Evolutionary conservation across 2,329 filamentous ascomycete genomes (phyloP), one percentile per base, ranked within the genome.

Genomic region (Pestalotiopsis sp.): DNA sequence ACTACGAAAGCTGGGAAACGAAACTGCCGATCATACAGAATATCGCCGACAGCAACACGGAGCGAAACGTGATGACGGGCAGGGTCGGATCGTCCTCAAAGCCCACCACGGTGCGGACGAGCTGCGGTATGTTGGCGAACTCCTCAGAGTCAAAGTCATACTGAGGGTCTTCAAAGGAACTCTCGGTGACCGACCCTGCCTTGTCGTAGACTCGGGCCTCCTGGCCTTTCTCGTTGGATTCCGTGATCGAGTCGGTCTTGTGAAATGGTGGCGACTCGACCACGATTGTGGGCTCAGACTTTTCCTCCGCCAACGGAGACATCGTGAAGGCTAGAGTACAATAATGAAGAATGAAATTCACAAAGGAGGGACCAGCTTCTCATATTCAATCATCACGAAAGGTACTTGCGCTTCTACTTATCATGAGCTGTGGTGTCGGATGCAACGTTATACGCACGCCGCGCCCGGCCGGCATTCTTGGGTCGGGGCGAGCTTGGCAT

Each of bases 21-120:
- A 90, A 87, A 2, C 87, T 87, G 2, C 87, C 88, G 0, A 87
- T 87, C 0, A 84, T 81, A 59, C 89, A 83, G 72, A 89, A 89
- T 20, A 90, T 69, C 67, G 87, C 75, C 4, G 84, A 82, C 27
- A 90, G 78, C 27, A 90, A 65, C 72, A 89, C 87, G 73, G 88
- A 90, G 31, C 88, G 85, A 71, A 90, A 90, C 1, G 88, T 90
- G 25, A 90, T 79, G 13, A 86, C 88, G 0, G 86, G 85, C 36
- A 87, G 78, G 3, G 79, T 83, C 0, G 87, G 82, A 72, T 90
- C 87, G 73, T 90, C 87, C 23, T 84, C 82, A 69, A 90, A 80
- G 73, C 84, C 87, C 71, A 90, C 86, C 57, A 89, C 82, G 27
- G 86, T 83, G 57, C 88, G 85, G 27, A 68, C 66, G 20, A 66